Evolutionary conservation across 2,329 filamentous ascomycete genomes (phyloP).

Genomic region (Acrocalymma vagum): DNA sequence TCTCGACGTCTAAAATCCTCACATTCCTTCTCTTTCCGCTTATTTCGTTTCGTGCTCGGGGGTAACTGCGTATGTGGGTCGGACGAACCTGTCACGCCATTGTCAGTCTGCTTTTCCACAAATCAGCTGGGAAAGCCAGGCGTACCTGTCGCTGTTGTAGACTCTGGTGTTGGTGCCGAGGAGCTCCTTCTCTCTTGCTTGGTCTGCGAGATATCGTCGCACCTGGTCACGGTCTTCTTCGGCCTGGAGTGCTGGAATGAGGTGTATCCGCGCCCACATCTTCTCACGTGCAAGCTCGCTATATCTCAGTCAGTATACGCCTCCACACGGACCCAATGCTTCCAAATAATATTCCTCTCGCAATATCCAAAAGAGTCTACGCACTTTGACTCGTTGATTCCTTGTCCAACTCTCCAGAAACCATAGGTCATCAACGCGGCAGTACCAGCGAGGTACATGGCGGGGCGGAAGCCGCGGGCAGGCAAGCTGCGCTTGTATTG

Average conservation of each 20-base stretch:
- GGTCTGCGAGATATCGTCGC: constrained; percentile 83
- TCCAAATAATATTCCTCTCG: neutral
- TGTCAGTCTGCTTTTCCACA: constrained; percentile 10
- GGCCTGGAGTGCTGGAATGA: constrained; percentile 92
- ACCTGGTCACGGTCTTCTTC: constrained; percentile 97
- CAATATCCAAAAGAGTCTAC: constrained; percentile 38
- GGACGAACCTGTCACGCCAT: constrained; percentile 59
- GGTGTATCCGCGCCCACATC: constrained; percentile 96
- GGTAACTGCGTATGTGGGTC: constrained; percentile 79
- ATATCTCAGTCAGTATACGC: constrained; percentile 33
- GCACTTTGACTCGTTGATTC: constrained; percentile 91
- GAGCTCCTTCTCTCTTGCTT: constrained; percentile 89
- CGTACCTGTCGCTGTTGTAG: constrained; percentile 89
- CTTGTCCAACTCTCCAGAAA: constrained; percentile 85
- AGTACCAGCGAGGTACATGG: constrained; percentile 78
- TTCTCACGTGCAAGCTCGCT: constrained; percentile 96
- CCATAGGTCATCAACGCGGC: constrained; percentile 85
- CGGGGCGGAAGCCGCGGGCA: constrained; percentile 86
- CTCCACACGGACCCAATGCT: constrained; percentile 1
- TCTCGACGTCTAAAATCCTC: constrained; percentile 4
- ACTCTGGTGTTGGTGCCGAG: constrained; percentile 83
- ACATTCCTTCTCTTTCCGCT: neutral
- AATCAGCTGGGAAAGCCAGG: constrained; percentile 7
- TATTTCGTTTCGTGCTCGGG: constrained; percentile 71
- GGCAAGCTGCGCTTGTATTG: constrained; percentile 99